Conservation (phyloP, 805 yeast genomes). For the Metschnikowia arizonensis region DNA sequence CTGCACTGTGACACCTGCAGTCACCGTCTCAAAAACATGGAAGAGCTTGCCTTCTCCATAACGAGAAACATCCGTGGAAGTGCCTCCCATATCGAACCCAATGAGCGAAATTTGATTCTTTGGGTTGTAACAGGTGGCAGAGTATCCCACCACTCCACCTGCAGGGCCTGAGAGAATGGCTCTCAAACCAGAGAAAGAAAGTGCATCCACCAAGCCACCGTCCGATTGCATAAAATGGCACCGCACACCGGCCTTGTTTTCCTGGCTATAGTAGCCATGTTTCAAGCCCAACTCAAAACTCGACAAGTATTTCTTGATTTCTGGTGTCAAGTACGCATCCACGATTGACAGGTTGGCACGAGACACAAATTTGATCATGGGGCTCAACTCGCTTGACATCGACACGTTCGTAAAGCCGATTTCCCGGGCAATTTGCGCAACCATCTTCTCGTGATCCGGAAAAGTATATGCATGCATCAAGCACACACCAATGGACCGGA, state of each 20-base stretch:
- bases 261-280: slow-evolving; percentile 28
- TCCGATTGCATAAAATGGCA: slow-evolving; percentile 94
- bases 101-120: slow-evolving; percentile 51
- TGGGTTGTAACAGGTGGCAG: slow-evolving; percentile 63
- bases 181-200: slow-evolving; percentile 76
- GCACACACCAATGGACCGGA: slow-evolving; percentile 29
- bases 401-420: slow-evolving; percentile 38
- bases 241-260: slow-evolving; percentile 41
- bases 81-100: slow-evolving; percentile 45
- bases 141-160: slow-evolving; percentile 94
- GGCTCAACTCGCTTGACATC: slow-evolving; percentile 38
- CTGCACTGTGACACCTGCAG: slow-evolving; percentile 41
- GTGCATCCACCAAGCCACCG: slow-evolving; percentile 88
- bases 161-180: slow-evolving; percentile 96
- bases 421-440: slow-evolving; percentile 32
- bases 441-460: slow-evolving; percentile 34
- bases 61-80: slow-evolving; percentile 44
- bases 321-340: slow-evolving; percentile 42
- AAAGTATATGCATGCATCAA: slow-evolving; percentile 40
- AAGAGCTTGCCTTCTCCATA: slow-evolving; percentile 36
- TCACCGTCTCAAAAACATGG: slow-evolving; percentile 44
- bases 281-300: slow-evolving; percentile 39
- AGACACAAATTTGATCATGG: slow-evolving; percentile 43
- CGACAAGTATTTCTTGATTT: slow-evolving; percentile 31
- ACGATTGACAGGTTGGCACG: slow-evolving; percentile 42